Evolutionary conservation across 139 green algal species (phyloP).

Genomic region (Cymbomonas tetramitiformis): DNA sequence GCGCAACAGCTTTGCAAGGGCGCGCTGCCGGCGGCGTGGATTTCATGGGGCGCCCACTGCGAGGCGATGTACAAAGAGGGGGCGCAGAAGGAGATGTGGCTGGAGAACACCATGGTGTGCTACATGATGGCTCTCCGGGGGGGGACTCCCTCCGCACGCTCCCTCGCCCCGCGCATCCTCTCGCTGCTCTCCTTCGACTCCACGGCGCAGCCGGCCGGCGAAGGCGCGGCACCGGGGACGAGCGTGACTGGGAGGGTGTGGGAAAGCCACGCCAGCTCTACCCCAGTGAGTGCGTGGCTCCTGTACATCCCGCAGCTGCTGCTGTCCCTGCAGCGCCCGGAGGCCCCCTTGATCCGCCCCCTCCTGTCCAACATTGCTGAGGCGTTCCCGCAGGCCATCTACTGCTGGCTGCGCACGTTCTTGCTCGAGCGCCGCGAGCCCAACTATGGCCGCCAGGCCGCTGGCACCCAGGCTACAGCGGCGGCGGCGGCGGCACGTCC

Average conservation of each 20-base stretch:
- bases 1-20: constrained; percentile 60
- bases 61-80: constrained; percentile 48
- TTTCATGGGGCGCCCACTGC: constrained; percentile 77
- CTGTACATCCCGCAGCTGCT: constrained; percentile 82
- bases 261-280: constrained; percentile 9
- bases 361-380: constrained; percentile 42
- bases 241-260: constrained; percentile 1
- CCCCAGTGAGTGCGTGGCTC: constrained; percentile 84
- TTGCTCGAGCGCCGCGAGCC: constrained; percentile 42
- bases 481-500: background rate
- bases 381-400: constrained; percentile 61
- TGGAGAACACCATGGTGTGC: constrained; percentile 71
- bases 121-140: constrained; percentile 59
- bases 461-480: background rate
- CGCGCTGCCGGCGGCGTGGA: constrained; percentile 64
- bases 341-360: constrained; percentile 45
- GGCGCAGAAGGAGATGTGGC: constrained; percentile 30
- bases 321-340: constrained; percentile 56
- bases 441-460: too few relatives aligned
- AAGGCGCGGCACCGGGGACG: too few relatives aligned
- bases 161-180: constrained; percentile 64
- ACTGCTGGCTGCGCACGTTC: constrained; percentile 71
- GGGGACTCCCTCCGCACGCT: constrained; percentile 34
- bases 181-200: constrained; percentile 70
- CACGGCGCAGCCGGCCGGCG: too few relatives aligned